A percentile compares a stretch with the other conserved stretches of the same genome.
These are phyloP conservation scores for Trifolium dubium DNA, from an alignment of 306 rosid genomes.

Conservation along the genomic window DNA sequence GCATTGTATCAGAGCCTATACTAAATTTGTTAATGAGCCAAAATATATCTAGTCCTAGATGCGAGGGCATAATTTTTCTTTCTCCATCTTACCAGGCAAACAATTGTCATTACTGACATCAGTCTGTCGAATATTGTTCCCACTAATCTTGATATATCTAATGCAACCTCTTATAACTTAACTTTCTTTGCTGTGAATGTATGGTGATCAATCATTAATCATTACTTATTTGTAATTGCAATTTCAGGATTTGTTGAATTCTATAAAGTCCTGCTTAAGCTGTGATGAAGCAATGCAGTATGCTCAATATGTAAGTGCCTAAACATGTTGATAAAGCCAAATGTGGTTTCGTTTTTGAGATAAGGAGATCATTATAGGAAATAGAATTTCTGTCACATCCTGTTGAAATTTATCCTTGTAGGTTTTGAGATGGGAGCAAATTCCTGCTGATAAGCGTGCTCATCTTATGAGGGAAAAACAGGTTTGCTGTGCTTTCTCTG, in stretches of 20 bases:
- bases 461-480: conserved; percentile 88
- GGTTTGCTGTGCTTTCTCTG: conserved; percentile 49
- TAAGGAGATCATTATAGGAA: conserved; percentile 18
- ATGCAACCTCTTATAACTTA: conserved; percentile 11
- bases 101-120: background rate
- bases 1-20: background rate
- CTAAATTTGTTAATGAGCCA: background rate
- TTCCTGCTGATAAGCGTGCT: conserved; percentile 93
- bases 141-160: conserved; percentile 6
- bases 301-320: conserved; percentile 74
- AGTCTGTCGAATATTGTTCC: conserved; percentile 20
- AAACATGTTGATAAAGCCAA: conserved; percentile 30
- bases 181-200: background rate
- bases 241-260: conserved; percentile 72
- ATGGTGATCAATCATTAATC: conserved; percentile 8
- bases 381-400: conserved; percentile 24
- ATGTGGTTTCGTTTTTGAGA: conserved; percentile 29
- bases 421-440: conserved; percentile 92
- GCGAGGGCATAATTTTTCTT: background rate
- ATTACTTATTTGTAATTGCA: conserved; percentile 32
- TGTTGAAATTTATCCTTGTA: conserved; percentile 40
- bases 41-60: background rate
- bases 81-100: conserved; percentile 24
- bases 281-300: conserved; percentile 75
- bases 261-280: conserved; percentile 63